Base-by-base conservation (phyloP, 352 stramenopile species). In the Globisporangium acanthophoron region DNA sequence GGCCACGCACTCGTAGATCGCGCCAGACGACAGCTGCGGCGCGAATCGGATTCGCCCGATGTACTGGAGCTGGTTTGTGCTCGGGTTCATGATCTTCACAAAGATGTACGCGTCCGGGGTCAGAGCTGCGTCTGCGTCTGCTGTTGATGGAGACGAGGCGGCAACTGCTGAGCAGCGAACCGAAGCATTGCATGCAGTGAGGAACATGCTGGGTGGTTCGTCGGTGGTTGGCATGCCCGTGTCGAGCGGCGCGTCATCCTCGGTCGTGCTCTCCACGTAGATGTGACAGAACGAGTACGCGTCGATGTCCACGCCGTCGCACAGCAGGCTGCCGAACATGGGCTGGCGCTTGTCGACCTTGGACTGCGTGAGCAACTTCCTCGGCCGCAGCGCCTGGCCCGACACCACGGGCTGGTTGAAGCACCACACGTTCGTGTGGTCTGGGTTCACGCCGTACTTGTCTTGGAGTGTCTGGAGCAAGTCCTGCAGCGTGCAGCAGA, bases 261-360 rank as follows among this genome's bases (percentile, higher is more conserved):
- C 44, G 9, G 58, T 57, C 15, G 61, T 68, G 44, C 57, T 67
- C 49, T 94, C 80, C 12, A 92, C 66, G 61, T 90, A 90, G 31
- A 90, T 73, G 54, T 90, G 72, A 50, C 79, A 88, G 61, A 86
- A 85, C 43, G 81, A 92, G 67, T 93, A 93, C 6, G 84, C 81
- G 52, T 92, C 84, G 54, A 93, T 89, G 63, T 93, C 84, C 21
- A 89, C 76, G 39, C 84, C 84, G 45, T 93, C 84, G 47, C 72
- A 78, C 5, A 93, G 74, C 54, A 89, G 50, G 39, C 77, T 73
- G 13, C 81, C 79, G 63, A 93, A 93, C 27, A 92, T 72, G 9
- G 81, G 77, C 24, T 64, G 67, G 7, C 76, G 58, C 53, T 66
- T 66, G 35, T 76, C 65, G 52, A 70, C 59, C 31, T 69, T 68